Base-by-base conservation (phyloP, 1,284 basidiomycete genomes). In the Rhodofomes roseus region DNA sequence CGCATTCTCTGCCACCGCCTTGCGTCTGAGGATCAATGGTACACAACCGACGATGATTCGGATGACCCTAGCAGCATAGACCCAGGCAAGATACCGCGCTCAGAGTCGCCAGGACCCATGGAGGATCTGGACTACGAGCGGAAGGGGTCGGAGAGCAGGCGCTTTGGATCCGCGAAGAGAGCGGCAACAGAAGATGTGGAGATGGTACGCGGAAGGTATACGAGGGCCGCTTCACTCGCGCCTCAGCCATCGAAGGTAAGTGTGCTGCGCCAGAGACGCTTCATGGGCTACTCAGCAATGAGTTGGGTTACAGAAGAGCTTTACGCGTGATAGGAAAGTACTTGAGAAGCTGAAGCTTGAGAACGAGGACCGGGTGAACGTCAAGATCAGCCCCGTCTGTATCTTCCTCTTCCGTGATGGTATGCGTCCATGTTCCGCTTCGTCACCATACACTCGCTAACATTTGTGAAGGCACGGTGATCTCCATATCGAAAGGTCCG, bases 331-430 rank as follows among this genome's bases (percentile, higher is more conserved):
- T 51, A 72, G 86, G 41, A 75, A 78, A 52, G 60, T 75, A 18
- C 65, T 74, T 11, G 65, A 63, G 41, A 77, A 80, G 20, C 73
- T 89, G 55, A 89, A 84, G 9, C 18, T 34, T 20, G 50, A 52
- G 68, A 74, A 82, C 71, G 84, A 79, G 12, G 82, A 84, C 22
- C 77, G 85, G 59, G 81, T 89, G 1, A 76, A 81, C 53, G 85
- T 89, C 39, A 77, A 79, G 54, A 78, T 85, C 31, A 74, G 78
- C n/a, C 83, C 86, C 0, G 79, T 87, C 75, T 87, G 79, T 68
- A 79, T 89, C 53, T 87, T 89, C 72, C 74, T 89, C 27, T 78
- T 84, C 66, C 76, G 84, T 59, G 83, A 89, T 66, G 86, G 85
- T 82, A 66, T 54, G 72, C n/a, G 4, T 27, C n/a, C 41, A 36